phyloP scores from a whole-genome alignment of 2,329 filamentous ascomycete species.

The Blastomyces silverae region DNA sequence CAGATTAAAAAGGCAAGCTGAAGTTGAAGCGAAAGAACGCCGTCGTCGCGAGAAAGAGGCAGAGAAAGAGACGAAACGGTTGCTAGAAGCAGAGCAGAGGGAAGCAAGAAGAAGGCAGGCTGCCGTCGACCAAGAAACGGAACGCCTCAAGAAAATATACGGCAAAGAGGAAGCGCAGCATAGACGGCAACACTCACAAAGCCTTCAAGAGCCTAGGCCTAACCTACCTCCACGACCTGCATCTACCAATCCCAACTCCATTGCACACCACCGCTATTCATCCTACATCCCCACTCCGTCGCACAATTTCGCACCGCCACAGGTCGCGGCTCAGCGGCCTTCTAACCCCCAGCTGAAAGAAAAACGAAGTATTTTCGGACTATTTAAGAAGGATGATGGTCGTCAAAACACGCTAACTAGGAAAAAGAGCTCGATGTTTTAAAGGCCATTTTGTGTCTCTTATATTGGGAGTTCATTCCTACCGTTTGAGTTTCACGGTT shows the following conservation, averaged over 20 bases:
- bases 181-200: conserved; percentile 23
- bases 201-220: conserved; percentile 15
- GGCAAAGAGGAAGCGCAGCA: conserved; percentile 40
- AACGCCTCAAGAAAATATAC: conserved; percentile 57
- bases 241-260: conserved; percentile 12
- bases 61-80: conserved; percentile 46
- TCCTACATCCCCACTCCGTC: conserved; percentile 22
- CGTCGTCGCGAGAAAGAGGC: conserved; percentile 47
- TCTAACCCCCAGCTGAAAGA: conserved; percentile 29
- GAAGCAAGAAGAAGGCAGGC: conserved; percentile 47
- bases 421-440: conserved; percentile 44
- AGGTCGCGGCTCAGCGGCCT: conserved; percentile 24
- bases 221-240: conserved; percentile 22
- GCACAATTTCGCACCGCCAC: conserved; percentile 20
- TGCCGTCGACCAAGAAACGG: conserved; percentile 69
- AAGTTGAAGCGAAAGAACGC: conserved; percentile 40
- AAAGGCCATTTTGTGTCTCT: not conserved
- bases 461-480: not conserved
- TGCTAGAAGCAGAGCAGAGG: conserved; percentile 49
- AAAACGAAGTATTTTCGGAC: conserved; percentile 43
- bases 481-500: not conserved
- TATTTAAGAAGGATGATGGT: conserved; percentile 34
- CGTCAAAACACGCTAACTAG: conserved; percentile 34
- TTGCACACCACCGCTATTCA: conserved; percentile 16
- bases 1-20: conserved; percentile 39